phyloP scores from a whole-genome alignment of 2,329 filamentous ascomycete species.

The Penicillium expansum region DNA sequence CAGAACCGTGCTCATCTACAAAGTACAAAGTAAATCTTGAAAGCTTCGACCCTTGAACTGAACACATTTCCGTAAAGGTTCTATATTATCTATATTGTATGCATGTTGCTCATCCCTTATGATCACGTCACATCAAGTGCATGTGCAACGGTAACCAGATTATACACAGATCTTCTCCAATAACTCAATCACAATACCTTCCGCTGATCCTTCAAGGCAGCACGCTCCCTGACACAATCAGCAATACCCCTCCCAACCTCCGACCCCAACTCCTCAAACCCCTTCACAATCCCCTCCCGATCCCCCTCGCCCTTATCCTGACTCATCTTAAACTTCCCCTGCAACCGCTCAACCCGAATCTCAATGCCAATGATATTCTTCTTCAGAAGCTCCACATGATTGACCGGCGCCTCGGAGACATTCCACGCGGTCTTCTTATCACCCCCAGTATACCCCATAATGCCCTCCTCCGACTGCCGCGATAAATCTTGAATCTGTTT shows the following conservation, averaged over 20 bases:
- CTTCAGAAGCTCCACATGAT: conserved; percentile 57
- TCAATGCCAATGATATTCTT: conserved; percentile 62
- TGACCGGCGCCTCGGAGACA: conserved; percentile 58
- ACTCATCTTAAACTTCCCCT: conserved; percentile 66
- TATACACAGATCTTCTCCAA: too few species aligned
- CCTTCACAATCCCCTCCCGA: too few species aligned
- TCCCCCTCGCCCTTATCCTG: conserved; percentile 58
- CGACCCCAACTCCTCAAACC: conserved; percentile 48
- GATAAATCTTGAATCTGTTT: conserved; percentile 56
- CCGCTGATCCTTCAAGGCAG: not conserved
- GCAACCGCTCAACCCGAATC: conserved; percentile 54
- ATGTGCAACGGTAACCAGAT: not conserved
- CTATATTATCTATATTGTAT: not conserved
- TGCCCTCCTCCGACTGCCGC: conserved; percentile 48
- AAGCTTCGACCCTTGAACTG: not conserved
- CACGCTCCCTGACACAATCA: conserved; percentile 13
- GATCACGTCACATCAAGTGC: not conserved
- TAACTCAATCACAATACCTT: not conserved
- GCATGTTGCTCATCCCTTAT: not conserved
- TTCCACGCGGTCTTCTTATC: conserved; percentile 57
- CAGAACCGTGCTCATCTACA: not conserved
- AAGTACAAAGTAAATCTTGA: not conserved
- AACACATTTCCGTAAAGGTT: not conserved
- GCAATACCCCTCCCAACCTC: conserved; percentile 38
- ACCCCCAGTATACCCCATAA: conserved; percentile 57